Conservation (phyloP, 2,329 filamentous ascomycete genomes). For the Phoma sp. region DNA sequence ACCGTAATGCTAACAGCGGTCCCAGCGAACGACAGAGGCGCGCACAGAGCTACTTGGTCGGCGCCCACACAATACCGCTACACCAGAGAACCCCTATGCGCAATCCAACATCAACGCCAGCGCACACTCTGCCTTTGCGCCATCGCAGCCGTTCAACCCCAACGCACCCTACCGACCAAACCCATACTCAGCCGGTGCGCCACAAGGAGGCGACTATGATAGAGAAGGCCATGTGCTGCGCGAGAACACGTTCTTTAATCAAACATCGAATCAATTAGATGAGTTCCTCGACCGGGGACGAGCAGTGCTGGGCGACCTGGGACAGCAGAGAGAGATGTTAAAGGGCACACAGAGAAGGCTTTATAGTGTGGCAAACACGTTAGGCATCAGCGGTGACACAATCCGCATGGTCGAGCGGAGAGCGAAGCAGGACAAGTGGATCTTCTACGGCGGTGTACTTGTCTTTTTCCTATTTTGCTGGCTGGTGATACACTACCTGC, state of each 20-base stretch:
- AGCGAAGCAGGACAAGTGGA: conserved; percentile 96
- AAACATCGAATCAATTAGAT: conserved; percentile 84
- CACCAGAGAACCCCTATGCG: conserved; percentile 88
- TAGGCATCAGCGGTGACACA: conserved; percentile 92
- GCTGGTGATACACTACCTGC: conserved; percentile 83
- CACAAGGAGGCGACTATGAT: conserved; percentile 60
- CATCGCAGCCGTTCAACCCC: conserved; percentile 36
- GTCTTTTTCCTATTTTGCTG: conserved; percentile 93
- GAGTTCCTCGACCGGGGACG: conserved; percentile 92
- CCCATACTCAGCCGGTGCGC: conserved; percentile 47
- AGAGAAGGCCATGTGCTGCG: conserved; percentile 84
- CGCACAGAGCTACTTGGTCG: conserved; percentile 84
- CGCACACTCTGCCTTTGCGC: conserved; percentile 40
- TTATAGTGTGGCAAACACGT: conserved; percentile 91
- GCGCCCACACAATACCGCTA: conserved; percentile 76
- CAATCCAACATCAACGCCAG: conserved; percentile 50
- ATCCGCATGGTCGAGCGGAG: conserved; percentile 95
- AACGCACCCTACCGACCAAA: conserved; percentile 49
- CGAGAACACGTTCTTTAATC: conserved; percentile 86
- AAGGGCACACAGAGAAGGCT: conserved; percentile 92
- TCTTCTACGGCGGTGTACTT: conserved; percentile 86
- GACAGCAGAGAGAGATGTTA: conserved; percentile 89
- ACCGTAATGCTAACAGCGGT: conserved; percentile 5
- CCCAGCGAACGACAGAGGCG: conserved; percentile 67
- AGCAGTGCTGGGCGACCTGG: conserved; percentile 86